Evolutionary conservation across 2,329 filamentous ascomycete species (phyloP).

Genomic region (Colletotrichum sublineola): DNA sequence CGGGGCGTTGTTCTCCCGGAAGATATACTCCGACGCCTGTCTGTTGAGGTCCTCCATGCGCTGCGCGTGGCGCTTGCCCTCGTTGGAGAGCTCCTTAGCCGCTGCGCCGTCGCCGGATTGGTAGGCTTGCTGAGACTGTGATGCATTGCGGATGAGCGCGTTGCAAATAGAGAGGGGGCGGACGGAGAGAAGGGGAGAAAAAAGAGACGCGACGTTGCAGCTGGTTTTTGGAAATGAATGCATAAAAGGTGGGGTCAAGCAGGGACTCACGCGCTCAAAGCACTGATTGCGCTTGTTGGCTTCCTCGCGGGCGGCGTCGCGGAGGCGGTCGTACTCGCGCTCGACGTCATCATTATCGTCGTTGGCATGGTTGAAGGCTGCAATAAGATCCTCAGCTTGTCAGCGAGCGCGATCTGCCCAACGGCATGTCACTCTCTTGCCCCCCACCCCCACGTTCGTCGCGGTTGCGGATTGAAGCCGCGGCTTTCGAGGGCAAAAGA

Average conservation of each 20-base stretch:
- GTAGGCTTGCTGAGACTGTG: conserved; percentile 83
- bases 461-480: conserved; percentile 29
- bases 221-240: conserved; percentile 5
- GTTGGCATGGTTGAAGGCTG: conserved; percentile 82
- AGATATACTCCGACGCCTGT: conserved; percentile 93
- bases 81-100: conserved; percentile 87
- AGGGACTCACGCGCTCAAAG: conserved; percentile 74
- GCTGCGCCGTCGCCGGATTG: conserved; percentile 81
- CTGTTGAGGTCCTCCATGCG: conserved; percentile 91
- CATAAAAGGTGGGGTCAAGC: neutral
- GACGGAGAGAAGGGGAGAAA: neutral
- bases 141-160: neutral
- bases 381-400: conserved; percentile 4
- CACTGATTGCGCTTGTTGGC: conserved; percentile 82
- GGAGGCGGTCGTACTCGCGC: conserved; percentile 91
- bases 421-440: neutral
- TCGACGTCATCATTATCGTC: conserved; percentile 76
- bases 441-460: neutral
- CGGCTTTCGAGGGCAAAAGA: conserved; percentile 4
- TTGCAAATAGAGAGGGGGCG: neutral
- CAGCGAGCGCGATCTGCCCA: neutral
- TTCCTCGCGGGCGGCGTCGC: conserved; percentile 85
- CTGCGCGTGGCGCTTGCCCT: conserved; percentile 86
- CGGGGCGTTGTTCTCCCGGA: conserved; percentile 90
- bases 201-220: neutral